Percentiles rank a stretch among this genome's conserved stretches.
Evolutionary conservation across 179 eudicot species (phyloP).

Genomic region (Beta corolliflora): DNA sequence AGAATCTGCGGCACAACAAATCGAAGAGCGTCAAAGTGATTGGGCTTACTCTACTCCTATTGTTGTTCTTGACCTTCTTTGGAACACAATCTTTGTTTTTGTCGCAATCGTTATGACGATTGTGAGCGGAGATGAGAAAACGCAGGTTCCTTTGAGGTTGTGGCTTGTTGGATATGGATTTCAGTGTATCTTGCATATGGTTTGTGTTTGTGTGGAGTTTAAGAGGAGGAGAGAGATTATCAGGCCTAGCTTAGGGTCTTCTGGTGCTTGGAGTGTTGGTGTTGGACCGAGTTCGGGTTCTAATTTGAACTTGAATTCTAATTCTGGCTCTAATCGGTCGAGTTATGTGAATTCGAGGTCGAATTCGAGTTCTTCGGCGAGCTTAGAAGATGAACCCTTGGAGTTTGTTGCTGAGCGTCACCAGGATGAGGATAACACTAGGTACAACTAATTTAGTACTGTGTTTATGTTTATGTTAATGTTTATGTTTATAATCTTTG

Average conservation of each 20-base stretch:
- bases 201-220: slow-evolving; percentile 69
- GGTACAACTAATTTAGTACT: slow-evolving; percentile 25
- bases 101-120: slow-evolving; percentile 46
- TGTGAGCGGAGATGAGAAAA: slow-evolving; percentile 45
- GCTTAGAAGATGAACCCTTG: slow-evolving; percentile 45
- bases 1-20: slow-evolving; percentile 83
- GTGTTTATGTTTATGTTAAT: neutral
- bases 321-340: slow-evolving; percentile 24
- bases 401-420: slow-evolving; percentile 38
- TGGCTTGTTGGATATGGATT: slow-evolving; percentile 74
- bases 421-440: slow-evolving; percentile 55
- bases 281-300: slow-evolving; percentile 18
- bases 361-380: slow-evolving; percentile 51
- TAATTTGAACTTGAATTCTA: slow-evolving; percentile 40
- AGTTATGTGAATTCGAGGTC: slow-evolving; percentile 34
- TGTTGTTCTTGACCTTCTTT: slow-evolving; percentile 67
- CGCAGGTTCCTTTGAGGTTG: slow-evolving; percentile 66
- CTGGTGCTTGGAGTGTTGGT: slow-evolving; percentile 15
- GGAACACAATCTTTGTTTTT: slow-evolving; percentile 66
- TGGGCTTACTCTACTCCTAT: slow-evolving; percentile 91
- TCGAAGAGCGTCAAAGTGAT: slow-evolving; percentile 83
- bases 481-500: no score
- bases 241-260: slow-evolving; percentile 16
- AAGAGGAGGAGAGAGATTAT: slow-evolving; percentile 43
- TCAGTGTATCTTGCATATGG: slow-evolving; percentile 75